These are phyloP conservation scores for Podochytrium sp. DNA, from an alignment of 192 early-diverging fungal genomes.

Conservation along the genomic window DNA sequence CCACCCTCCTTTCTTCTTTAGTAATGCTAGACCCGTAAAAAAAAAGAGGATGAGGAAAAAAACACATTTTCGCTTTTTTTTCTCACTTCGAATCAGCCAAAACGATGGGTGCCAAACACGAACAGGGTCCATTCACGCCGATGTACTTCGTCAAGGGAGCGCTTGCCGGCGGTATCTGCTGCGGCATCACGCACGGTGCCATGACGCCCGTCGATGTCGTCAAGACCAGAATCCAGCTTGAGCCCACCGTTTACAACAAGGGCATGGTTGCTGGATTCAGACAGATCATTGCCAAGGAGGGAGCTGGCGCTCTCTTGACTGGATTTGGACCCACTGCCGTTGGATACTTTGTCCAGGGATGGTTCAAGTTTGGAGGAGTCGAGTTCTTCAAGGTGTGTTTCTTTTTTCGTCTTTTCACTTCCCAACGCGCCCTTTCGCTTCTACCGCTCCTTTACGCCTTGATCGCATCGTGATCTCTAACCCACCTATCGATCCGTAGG, in stretches of 20 bases:
- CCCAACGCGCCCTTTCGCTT: not conserved
- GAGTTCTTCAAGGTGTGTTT: slow-evolving; percentile 81
- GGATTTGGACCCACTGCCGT: slow-evolving; percentile 79
- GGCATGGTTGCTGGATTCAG: slow-evolving; percentile 46
- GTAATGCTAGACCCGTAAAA: no score
- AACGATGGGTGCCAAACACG: not conserved
- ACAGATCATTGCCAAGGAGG: slow-evolving; percentile 62
- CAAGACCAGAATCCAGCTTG: slow-evolving; percentile 77
- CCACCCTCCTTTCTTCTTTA: no score
- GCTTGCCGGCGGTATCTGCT: slow-evolving; percentile 49
- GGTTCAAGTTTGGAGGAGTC: slow-evolving; percentile 90
- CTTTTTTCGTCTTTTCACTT: slow-evolving; percentile 46
- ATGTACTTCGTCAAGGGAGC: slow-evolving; percentile 35
- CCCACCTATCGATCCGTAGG: slow-evolving; percentile 62
- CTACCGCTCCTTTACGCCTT: no score
- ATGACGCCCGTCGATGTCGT: slow-evolving; percentile 71
- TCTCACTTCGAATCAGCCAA: not conserved
- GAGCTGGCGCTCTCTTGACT: slow-evolving; percentile 73
- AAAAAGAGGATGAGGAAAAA: no score
- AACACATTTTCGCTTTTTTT: slow-evolving; percentile 25
- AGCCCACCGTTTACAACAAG: slow-evolving; percentile 48
- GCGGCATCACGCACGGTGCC: slow-evolving; percentile 51
- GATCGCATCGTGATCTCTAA: no score
- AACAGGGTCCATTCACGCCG: slow-evolving; percentile 30
- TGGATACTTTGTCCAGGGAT: slow-evolving; percentile 85